Evolutionary conservation across 1,284 basidiomycete species (phyloP).

Genomic region (Ceratobasidium sp.): DNA sequence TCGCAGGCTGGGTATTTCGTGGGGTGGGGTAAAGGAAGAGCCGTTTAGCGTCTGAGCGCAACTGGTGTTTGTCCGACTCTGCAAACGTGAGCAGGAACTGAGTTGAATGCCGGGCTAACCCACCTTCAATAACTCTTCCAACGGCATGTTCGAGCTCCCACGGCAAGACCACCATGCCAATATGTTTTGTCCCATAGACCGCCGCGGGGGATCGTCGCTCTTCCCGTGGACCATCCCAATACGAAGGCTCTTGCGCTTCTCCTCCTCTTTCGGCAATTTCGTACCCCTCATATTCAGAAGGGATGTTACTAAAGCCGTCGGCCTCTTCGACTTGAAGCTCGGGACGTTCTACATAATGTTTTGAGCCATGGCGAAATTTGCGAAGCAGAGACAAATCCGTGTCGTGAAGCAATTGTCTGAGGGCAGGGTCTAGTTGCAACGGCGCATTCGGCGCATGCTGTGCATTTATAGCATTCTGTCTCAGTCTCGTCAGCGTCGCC

Average conservation of each 20-base stretch:
- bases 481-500: constrained; percentile 16
- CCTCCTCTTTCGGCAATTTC: constrained; percentile 15
- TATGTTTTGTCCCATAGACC: constrained; percentile 70
- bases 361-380: constrained; percentile 38
- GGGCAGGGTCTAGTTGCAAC: constrained; percentile 44
- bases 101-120: constrained; percentile 58
- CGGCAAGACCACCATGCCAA: constrained; percentile 73
- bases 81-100: constrained; percentile 41
- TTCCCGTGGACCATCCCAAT: constrained; percentile 52
- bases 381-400: constrained; percentile 41
- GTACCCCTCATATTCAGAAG: constrained; percentile 40
- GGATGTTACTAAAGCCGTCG: constrained; percentile 19
- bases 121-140: constrained; percentile 50
- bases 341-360: constrained; percentile 23
- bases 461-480: constrained; percentile 7
- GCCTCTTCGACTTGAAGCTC: constrained; percentile 31
- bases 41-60: constrained; percentile 72
- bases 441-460: constrained; percentile 34
- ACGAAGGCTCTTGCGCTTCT: constrained; percentile 44
- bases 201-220: constrained; percentile 80
- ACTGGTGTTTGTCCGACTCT: constrained; percentile 67
- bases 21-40: constrained; percentile 58
- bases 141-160: constrained; percentile 59
- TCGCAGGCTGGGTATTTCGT: constrained; percentile 37
- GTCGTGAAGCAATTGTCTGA: constrained; percentile 42